These are phyloP conservation scores for Cucumis cinereus DNA, from an alignment of 306 rosid species.

Conservation along the genomic window DNA sequence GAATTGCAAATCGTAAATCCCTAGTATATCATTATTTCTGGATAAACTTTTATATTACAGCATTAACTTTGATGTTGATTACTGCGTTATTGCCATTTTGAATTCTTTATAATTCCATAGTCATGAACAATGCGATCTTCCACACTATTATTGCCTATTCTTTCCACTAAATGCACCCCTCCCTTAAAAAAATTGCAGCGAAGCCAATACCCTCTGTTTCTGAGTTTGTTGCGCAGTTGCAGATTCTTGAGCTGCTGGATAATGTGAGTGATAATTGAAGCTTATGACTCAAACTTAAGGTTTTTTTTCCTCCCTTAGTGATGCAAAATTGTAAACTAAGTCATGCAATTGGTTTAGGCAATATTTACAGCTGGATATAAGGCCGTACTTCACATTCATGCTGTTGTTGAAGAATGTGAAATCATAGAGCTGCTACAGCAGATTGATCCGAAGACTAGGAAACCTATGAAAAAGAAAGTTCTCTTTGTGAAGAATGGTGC, in stretches of 20 bases:
- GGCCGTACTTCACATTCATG: constrained; percentile 87
- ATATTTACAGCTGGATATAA: constrained; percentile 99
- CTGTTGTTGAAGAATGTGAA: constrained; percentile 97
- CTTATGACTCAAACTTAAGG: not conserved
- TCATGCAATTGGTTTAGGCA: constrained; percentile 38
- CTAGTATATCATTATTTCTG: not conserved
- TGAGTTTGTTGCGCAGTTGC: constrained; percentile 77
- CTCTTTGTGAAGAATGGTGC: constrained; percentile 96
- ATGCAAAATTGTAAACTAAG: not conserved
- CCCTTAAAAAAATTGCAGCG: constrained; percentile 34
- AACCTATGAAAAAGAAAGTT: constrained; percentile 66
- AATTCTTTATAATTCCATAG: not conserved
- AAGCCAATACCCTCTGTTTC: constrained; percentile 58
- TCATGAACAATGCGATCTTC: not conserved
- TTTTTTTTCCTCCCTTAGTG: not conserved
- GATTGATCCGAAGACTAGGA: constrained; percentile 85
- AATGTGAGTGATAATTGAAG: constrained; percentile 31
- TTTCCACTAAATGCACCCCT: not conserved
- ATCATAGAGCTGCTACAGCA: constrained; percentile 79
- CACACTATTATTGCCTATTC: not conserved
- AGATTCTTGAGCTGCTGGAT: constrained; percentile 83
- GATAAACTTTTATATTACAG: not conserved
- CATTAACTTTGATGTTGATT: not conserved
- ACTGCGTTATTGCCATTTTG: not conserved
- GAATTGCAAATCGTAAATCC: not conserved